These are phyloP conservation scores for Exophiala sp. DNA, from an alignment of 2,329 filamentous ascomycete species.

Conservation along the genomic window DNA sequence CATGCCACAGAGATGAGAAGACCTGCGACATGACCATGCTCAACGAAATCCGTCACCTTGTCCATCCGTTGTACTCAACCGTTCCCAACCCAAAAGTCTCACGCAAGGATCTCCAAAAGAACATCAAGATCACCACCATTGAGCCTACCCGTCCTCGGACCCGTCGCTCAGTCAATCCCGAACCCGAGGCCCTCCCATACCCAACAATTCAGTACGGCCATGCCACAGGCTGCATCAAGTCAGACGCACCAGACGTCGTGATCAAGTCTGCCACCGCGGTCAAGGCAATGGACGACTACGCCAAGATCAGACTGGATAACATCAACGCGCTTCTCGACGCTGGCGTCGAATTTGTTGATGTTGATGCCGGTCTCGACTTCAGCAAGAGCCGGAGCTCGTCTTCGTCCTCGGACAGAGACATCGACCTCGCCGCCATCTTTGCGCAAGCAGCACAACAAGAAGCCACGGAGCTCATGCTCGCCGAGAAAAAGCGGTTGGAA, in stretches of 20 bases:
- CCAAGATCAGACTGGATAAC: constrained; percentile 2
- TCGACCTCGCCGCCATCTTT: not conserved
- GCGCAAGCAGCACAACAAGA: not conserved
- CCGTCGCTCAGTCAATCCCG: not conserved
- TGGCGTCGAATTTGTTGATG: not conserved
- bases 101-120: not conserved
- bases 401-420: not conserved
- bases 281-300: constrained; percentile 8
- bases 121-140: constrained; percentile 8
- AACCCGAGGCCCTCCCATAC: not conserved
- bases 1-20: not conserved
- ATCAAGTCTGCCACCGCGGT: constrained; percentile 6
- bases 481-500: constrained; percentile 8
- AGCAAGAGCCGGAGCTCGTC: not conserved
- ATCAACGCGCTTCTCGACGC: constrained; percentile 6
- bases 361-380: not conserved
- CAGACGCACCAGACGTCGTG: constrained; percentile 8
- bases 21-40: constrained; percentile 1
- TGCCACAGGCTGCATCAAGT: constrained; percentile 12
- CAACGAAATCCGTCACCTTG: constrained; percentile 10
- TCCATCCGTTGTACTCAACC: constrained; percentile 13
- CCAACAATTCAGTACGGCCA: constrained; percentile 13
- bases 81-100: not conserved
- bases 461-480: not conserved
- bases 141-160: not conserved